Conservation (phyloP, 192 early-diverging fungal species). For the Entomortierella chlamydospora region DNA sequence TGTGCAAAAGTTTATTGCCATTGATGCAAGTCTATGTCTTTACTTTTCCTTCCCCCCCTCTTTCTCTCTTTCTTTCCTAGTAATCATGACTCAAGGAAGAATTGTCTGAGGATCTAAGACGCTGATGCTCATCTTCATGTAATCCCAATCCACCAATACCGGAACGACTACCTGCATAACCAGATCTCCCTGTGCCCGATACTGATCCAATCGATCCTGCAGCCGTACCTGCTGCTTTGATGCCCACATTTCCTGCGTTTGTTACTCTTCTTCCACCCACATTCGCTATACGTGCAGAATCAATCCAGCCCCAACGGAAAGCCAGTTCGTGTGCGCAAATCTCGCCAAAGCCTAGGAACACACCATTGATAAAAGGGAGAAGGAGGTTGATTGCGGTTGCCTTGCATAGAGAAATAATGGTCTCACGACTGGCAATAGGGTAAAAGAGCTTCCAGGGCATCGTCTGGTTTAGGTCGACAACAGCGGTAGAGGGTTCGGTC, state of each 20-base stretch:
- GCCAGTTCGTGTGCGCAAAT: conserved; percentile 84
- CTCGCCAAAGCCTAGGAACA: conserved; percentile 83
- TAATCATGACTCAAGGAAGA: background rate
- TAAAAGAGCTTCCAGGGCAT: conserved; percentile 53
- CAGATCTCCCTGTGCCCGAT: conserved; percentile 2
- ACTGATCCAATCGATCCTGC: conserved; percentile 22
- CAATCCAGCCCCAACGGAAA: conserved; percentile 78
- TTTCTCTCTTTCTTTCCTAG: too few species aligned
- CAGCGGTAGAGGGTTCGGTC: conserved; percentile 19
- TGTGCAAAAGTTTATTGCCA: too few species aligned
- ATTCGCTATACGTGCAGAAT: conserved; percentile 41
- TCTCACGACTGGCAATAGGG: conserved; percentile 42
- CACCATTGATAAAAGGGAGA: conserved; percentile 69
- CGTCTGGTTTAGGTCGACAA: conserved; percentile 48
- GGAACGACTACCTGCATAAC: conserved; percentile 43
- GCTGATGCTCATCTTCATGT: conserved; percentile 29
- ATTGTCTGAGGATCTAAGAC: conserved; percentile 6
- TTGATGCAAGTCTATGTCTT: background rate
- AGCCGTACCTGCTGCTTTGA: conserved; percentile 28
- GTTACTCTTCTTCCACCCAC: conserved; percentile 23
- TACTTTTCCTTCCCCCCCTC: too few species aligned
- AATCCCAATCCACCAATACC: conserved; percentile 40
- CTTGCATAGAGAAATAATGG: conserved; percentile 52
- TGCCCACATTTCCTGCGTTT: conserved; percentile 16
- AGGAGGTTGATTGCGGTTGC: conserved; percentile 67